phyloP scores from a whole-genome alignment of 805 yeast genomes.

The Hanseniaspora guilliermondii region DNA sequence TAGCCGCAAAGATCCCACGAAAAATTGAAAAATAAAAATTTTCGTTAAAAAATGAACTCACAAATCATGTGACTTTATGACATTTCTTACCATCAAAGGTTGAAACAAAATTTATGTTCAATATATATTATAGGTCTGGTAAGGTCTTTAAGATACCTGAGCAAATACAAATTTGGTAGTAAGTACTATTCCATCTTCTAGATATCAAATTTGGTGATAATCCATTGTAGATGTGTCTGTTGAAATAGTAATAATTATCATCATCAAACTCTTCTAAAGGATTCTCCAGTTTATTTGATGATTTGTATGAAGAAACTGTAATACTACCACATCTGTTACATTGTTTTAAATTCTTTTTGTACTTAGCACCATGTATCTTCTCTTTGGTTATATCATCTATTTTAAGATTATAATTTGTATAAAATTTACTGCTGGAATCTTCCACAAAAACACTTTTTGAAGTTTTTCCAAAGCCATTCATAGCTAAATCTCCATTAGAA shows the following conservation, averaged over 20 bases:
- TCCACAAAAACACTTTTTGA: conserved; percentile 21
- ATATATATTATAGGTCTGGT: background rate
- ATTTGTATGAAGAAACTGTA: conserved; percentile 27
- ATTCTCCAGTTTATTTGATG: background rate
- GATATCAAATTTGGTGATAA: conserved; percentile 26
- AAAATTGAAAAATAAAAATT: background rate
- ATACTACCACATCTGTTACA: conserved; percentile 47
- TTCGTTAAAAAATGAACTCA: background rate
- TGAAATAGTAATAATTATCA: background rate
- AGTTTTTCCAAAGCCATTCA: conserved; percentile 29
- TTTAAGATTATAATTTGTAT: conserved; percentile 20
- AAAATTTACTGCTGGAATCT: conserved; percentile 23
- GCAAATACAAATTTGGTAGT: conserved; percentile 27
- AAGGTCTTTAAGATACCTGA: conserved; percentile 21
- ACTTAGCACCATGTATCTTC: background rate
- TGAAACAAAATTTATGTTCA: background rate
- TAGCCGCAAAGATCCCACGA: no score
- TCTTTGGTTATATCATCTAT: conserved; percentile 27
- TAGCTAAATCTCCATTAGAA: conserved; percentile 16
- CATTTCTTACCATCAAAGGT: background rate
- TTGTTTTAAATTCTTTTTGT: conserved; percentile 26
- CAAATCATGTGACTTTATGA: no score
- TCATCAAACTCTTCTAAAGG: conserved; percentile 14
- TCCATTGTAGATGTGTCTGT: conserved; percentile 12
- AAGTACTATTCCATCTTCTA: conserved; percentile 29